A percentile compares a stretch with the other conserved stretches of the same genome.
phyloP scores from a whole-genome alignment of 495 filamentous ascomycete species.

The Xanthoparmelia taractica region DNA sequence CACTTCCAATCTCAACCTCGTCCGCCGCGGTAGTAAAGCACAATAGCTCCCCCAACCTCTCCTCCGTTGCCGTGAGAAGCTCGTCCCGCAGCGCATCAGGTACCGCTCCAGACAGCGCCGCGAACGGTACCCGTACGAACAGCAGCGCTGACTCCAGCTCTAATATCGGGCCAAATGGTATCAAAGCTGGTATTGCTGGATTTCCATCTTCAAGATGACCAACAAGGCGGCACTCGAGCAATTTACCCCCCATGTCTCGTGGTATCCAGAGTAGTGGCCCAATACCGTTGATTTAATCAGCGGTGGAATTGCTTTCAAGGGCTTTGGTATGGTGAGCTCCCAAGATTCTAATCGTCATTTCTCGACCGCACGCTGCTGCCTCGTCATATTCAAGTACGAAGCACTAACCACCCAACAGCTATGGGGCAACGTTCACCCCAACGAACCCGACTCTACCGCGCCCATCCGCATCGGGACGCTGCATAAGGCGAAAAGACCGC shows the following conservation, averaged over 20 bases:
- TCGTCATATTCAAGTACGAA: not conserved
- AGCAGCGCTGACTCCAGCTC: not conserved
- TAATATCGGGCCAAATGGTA: not conserved
- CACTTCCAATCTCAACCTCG: not conserved
- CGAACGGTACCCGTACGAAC: not conserved
- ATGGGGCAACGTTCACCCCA: conserved; percentile 1
- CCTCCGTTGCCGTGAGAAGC: not conserved
- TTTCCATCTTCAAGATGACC: not conserved
- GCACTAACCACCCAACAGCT: not conserved
- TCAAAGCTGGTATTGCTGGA: not conserved
- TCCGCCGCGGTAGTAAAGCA: not conserved
- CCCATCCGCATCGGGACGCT: conserved; percentile 13
- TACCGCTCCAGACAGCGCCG: not conserved
- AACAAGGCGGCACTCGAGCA: not conserved
- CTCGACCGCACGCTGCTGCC: no score
- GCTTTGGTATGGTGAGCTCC: conserved; percentile 1
- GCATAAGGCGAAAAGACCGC: conserved; percentile 15
- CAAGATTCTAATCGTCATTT: not conserved
- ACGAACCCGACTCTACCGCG: not conserved
- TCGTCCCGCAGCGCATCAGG: not conserved
- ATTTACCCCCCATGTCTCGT: conserved; percentile 1
- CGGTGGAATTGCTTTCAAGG: not conserved
- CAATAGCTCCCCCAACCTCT: not conserved
- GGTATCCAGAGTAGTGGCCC: conserved; percentile 12
- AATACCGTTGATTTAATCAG: not conserved